phyloP scores from a whole-genome alignment of 371 early-diverging fungal genomes.

The Mucor saturninus region DNA sequence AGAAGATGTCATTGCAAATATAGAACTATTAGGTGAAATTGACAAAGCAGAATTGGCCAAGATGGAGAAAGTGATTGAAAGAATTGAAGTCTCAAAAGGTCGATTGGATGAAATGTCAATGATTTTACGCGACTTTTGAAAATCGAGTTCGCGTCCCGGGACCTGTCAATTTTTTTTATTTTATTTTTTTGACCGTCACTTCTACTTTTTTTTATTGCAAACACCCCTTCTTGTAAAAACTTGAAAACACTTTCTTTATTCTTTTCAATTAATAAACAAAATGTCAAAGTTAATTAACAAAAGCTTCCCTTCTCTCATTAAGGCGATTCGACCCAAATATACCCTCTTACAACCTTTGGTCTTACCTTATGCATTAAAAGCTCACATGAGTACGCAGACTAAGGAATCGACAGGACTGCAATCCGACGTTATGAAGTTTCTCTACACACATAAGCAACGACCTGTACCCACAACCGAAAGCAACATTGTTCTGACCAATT shows the following conservation, averaged over 20 bases:
- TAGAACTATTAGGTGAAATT: conserved; percentile 54
- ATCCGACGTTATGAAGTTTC: conserved; percentile 40
- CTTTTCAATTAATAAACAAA: background rate
- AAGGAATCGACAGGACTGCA: conserved; percentile 11
- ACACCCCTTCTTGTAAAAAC: background rate
- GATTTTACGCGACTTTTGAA: conserved; percentile 68
- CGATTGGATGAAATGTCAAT: conserved; percentile 73
- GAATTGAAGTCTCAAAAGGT: conserved; percentile 61
- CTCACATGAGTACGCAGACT: background rate
- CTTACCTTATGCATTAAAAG: background rate
- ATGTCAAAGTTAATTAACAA: conserved; percentile 10
- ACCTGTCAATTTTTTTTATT: background rate
- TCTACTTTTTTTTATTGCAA: background rate
- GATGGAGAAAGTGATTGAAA: conserved; percentile 55
- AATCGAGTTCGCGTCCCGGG: background rate
- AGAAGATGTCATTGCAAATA: conserved; percentile 70
- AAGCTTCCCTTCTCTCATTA: background rate
- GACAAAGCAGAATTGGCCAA: conserved; percentile 61
- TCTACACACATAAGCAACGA: conserved; percentile 42
- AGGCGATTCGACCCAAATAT: background rate
- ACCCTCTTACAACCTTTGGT: background rate
- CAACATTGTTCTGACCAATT: conserved; percentile 37
- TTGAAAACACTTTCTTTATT: background rate
- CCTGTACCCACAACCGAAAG: conserved; percentile 39
- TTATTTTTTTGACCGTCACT: background rate